A percentile compares a stretch with the other conserved stretches of the same genome.
phyloP scores from a whole-genome alignment of 805 yeast species.

The Clavispora carvajalis region DNA sequence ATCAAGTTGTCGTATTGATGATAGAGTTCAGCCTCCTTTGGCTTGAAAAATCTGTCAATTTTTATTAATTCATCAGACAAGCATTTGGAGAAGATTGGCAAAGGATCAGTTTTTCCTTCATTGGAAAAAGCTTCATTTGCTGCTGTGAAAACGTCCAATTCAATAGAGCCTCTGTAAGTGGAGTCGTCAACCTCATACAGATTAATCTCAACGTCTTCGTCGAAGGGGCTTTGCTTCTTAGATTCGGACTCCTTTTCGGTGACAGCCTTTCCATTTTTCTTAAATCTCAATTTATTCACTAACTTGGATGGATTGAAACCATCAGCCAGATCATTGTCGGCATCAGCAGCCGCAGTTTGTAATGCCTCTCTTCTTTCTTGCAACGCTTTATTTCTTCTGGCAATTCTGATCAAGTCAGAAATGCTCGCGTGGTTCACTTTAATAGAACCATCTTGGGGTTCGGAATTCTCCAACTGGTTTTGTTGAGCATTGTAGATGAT shows the following conservation, averaged over 20 bases:
- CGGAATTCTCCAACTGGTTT: slow-evolving; percentile 22
- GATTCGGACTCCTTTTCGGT: background rate
- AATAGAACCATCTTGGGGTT: slow-evolving; percentile 22
- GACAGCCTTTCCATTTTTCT: slow-evolving; percentile 5
- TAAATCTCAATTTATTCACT: slow-evolving; percentile 15
- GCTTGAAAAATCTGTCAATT: slow-evolving; percentile 47
- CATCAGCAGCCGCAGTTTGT: slow-evolving; percentile 2
- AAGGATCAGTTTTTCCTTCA: slow-evolving; percentile 18
- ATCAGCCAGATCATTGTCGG: slow-evolving; percentile 6
- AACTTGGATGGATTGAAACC: slow-evolving; percentile 14
- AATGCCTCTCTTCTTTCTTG: background rate
- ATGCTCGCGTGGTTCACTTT: slow-evolving; percentile 21
- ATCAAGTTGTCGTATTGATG: slow-evolving; percentile 41
- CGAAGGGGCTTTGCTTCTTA: slow-evolving; percentile 2
- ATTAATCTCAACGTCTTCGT: slow-evolving; percentile 6
- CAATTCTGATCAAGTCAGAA: slow-evolving; percentile 21
- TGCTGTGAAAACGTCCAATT: slow-evolving; percentile 8
- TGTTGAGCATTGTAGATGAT: slow-evolving; percentile 50
- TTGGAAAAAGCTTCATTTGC: slow-evolving; percentile 8
- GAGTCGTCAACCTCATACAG: slow-evolving; percentile 17
- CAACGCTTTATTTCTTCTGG: slow-evolving; percentile 9
- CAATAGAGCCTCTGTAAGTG: slow-evolving; percentile 13
- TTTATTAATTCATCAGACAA: slow-evolving; percentile 46
- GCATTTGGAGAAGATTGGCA: slow-evolving; percentile 42
- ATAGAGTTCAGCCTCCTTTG: slow-evolving; percentile 43